Evolutionary conservation across 495 filamentous ascomycete genomes (phyloP).

Genomic region (Neurospora cerealis): DNA sequence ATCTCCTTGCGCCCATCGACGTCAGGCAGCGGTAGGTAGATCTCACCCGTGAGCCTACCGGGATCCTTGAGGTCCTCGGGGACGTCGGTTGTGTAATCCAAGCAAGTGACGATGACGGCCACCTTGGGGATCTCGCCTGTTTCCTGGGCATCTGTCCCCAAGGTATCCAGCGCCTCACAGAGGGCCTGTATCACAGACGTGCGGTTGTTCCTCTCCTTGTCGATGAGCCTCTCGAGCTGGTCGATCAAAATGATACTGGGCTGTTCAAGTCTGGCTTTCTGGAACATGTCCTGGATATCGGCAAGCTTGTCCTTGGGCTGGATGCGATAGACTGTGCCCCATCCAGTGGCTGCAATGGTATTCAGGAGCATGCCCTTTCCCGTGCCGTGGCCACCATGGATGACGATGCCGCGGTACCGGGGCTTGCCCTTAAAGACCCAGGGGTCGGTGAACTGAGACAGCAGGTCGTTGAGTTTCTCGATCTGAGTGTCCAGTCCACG

Average conservation of each 20-base stretch:
- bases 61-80: slow-evolving; percentile 59
- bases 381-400: slow-evolving; percentile 76
- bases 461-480: slow-evolving; percentile 53
- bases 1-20: slow-evolving; percentile 63
- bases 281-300: slow-evolving; percentile 59
- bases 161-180: slow-evolving; percentile 41
- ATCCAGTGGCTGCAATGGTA: slow-evolving; percentile 55
- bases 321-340: slow-evolving; percentile 56
- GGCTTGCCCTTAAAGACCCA: slow-evolving; percentile 19
- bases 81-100: slow-evolving; percentile 63
- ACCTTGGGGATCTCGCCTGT: slow-evolving; percentile 31
- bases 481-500: slow-evolving; percentile 56
- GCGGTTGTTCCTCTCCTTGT: slow-evolving; percentile 46
- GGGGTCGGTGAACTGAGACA: slow-evolving; percentile 44
- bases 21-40: slow-evolving; percentile 76
- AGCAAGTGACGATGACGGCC: slow-evolving; percentile 65
- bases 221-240: slow-evolving; percentile 64
- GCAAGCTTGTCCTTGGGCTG: slow-evolving; percentile 44
- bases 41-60: slow-evolving; percentile 56
- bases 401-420: slow-evolving; percentile 49
- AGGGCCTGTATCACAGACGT: slow-evolving; percentile 38
- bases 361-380: slow-evolving; percentile 68
- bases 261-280: slow-evolving; percentile 56
- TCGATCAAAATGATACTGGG: slow-evolving; percentile 82
- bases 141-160: slow-evolving; percentile 26